These are phyloP conservation scores for Medicago arabica DNA, from an alignment of 306 rosid genomes.

Conservation along the genomic window DNA sequence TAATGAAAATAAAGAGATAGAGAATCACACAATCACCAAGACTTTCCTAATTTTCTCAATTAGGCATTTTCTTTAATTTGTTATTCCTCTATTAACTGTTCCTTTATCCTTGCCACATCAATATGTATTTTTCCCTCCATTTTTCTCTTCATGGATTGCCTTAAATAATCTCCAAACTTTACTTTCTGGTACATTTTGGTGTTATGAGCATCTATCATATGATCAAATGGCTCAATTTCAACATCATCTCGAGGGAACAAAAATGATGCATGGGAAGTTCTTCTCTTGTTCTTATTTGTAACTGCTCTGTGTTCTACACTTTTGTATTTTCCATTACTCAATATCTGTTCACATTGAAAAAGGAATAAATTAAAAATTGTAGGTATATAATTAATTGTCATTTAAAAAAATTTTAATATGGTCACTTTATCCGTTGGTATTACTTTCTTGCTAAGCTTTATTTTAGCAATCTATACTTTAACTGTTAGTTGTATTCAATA, in stretches of 20 bases:
- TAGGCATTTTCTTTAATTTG: neutral
- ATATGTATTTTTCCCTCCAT: constrained; percentile 52
- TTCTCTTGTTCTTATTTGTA: constrained; percentile 42
- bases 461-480: too few relatives aligned
- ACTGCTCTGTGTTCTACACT: constrained; percentile 55
- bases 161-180: constrained; percentile 53
- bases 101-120: constrained; percentile 33
- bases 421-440: too few relatives aligned
- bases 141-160: constrained; percentile 45
- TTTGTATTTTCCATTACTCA: constrained; percentile 59
- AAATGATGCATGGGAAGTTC: constrained; percentile 44
- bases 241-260: constrained; percentile 45
- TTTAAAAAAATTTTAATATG: too few relatives aligned
- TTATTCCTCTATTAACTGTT: neutral
- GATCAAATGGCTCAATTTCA: constrained; percentile 48
- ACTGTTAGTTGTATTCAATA: too few relatives aligned
- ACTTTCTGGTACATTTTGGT: constrained; percentile 51
- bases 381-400: too few relatives aligned
- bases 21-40: too few relatives aligned
- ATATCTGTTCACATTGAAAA: constrained; percentile 41
- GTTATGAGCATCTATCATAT: constrained; percentile 39
- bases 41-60: too few relatives aligned
- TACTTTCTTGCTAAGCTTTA: too few relatives aligned
- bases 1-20: too few relatives aligned
- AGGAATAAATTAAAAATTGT: neutral